Evolutionary conservation across 768 basidiomycete species (phyloP).

Genomic region (Russula compacta): DNA sequence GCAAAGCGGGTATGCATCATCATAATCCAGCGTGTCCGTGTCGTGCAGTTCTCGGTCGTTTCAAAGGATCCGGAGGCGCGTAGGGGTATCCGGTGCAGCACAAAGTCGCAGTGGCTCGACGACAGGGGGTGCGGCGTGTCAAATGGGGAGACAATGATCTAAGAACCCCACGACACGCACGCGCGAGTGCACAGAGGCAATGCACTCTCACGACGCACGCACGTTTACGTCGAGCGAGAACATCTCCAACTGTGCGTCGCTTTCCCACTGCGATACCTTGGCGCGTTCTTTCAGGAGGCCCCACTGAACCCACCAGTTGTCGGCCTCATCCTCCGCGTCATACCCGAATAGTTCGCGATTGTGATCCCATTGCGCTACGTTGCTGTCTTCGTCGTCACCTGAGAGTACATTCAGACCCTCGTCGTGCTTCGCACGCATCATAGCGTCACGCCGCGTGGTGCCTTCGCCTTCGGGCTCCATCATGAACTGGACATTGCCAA

Average conservation of each 20-base stretch:
- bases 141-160: too few relatives aligned
- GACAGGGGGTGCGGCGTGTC: not conserved
- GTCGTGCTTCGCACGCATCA: slow-evolving; percentile 21
- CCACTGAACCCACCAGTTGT: slow-evolving; percentile 33
- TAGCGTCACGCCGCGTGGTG: slow-evolving; percentile 22
- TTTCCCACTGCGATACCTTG: not conserved
- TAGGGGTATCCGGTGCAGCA: not conserved
- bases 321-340: slow-evolving; percentile 31
- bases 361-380: slow-evolving; percentile 25
- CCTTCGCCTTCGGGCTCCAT: slow-evolving; percentile 19
- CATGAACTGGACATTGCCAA: slow-evolving; percentile 20
- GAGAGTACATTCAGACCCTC: slow-evolving; percentile 21
- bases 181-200: not conserved
- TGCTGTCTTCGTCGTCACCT: slow-evolving; percentile 22
- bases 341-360: slow-evolving; percentile 27
- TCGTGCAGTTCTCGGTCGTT: not conserved
- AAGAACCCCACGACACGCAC: not conserved
- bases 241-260: not conserved
- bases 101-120: not conserved
- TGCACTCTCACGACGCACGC: not conserved
- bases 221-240: slow-evolving; percentile 10
- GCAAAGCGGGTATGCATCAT: slow-evolving; percentile 2
- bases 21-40: slow-evolving; percentile 1
- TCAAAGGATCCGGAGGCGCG: not conserved
- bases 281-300: slow-evolving; percentile 23